Evolutionary conservation across 1,284 basidiomycete genomes (phyloP).

Genomic region (Cryptococcus floricola): DNA sequence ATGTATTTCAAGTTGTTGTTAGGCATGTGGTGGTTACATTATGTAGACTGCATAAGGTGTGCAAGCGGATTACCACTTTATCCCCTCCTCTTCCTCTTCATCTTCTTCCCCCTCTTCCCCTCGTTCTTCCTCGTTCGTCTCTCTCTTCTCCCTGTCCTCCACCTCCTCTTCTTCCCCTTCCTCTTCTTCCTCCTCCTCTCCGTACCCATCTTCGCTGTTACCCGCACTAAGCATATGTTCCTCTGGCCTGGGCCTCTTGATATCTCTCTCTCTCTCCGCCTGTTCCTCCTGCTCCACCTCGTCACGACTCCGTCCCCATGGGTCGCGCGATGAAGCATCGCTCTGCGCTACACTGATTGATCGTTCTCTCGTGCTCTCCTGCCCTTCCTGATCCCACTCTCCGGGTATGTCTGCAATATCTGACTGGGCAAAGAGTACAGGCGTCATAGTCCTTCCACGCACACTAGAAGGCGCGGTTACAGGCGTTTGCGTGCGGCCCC

Average conservation of each 20-base stretch:
- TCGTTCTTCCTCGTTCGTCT: not conserved
- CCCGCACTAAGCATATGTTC: not conserved
- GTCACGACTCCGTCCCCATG: not conserved
- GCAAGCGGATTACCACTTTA: not conserved
- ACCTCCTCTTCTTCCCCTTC: not conserved
- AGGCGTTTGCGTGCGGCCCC: not conserved
- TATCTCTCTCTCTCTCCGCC: not conserved
- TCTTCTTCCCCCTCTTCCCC: not conserved
- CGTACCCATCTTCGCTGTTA: not conserved
- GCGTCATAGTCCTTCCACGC: not conserved
- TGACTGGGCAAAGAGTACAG: not conserved
- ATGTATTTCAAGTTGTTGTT: too few species aligned
- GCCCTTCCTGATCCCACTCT: not conserved
- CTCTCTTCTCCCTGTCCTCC: slow-evolving; percentile 5
- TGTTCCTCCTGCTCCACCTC: not conserved
- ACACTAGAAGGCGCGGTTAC: not conserved
- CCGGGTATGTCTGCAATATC: not conserved
- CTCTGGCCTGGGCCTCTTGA: not conserved
- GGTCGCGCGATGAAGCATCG: not conserved
- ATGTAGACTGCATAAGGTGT: not conserved
- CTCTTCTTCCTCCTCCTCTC: not conserved
- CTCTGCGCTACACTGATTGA: not conserved
- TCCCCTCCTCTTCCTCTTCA: not conserved
- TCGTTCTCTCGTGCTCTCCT: not conserved
- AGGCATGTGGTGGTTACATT: too few species aligned